Evolutionary conservation across 257 asterid genomes (phyloP).

Genomic region (Mentha longifolia): DNA sequence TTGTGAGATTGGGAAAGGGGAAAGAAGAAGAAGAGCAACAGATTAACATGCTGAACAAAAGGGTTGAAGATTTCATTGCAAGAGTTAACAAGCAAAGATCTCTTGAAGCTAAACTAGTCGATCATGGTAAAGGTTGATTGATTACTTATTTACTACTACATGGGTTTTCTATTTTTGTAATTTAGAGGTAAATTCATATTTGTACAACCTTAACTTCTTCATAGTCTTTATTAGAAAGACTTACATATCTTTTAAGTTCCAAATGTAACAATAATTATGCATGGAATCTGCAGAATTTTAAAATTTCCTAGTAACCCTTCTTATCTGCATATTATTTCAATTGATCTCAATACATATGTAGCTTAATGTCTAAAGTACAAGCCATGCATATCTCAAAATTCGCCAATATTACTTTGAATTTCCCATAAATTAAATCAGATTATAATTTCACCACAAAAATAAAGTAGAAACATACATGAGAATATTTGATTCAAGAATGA

Average conservation of each 20-base stretch:
- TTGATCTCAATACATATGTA: no score
- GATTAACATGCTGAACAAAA: conserved; percentile 41
- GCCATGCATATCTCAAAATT: no score
- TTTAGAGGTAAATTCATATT: neutral
- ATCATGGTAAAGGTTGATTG: conserved; percentile 17
- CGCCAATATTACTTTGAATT: no score
- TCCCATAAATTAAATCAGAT: neutral
- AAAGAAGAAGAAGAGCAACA: conserved; percentile 27
- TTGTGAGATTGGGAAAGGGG: conserved; percentile 19
- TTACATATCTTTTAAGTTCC: neutral
- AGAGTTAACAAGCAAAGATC: conserved; percentile 56
- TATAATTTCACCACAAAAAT: neutral
- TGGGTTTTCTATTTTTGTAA: neutral
- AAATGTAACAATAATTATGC: neutral
- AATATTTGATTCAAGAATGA: neutral
- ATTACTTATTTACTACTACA: neutral
- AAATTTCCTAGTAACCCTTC: neutral
- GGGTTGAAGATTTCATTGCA: conserved; percentile 59
- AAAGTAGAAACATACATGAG: conserved; percentile 1
- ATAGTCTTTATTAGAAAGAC: neutral
- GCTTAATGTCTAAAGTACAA: no score
- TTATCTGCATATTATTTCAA: no score
- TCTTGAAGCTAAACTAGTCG: conserved; percentile 44
- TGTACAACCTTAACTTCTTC: neutral
- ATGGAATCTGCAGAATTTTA: neutral